phyloP scores from a whole-genome alignment of 2,329 filamentous ascomycete species.

The Eutypella sp. region DNA sequence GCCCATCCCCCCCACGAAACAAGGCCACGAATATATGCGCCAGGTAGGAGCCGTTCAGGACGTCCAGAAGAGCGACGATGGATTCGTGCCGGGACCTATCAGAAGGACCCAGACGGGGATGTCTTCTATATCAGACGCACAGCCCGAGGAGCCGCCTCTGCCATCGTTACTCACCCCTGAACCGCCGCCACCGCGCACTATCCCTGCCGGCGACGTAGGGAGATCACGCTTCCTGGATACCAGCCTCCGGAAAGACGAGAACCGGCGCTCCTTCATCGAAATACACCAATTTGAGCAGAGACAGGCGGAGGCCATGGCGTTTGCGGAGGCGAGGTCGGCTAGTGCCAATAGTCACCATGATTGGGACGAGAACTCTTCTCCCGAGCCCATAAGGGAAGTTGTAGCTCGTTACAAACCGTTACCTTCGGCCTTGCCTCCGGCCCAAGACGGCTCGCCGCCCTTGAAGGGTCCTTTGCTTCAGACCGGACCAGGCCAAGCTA shows the following conservation, averaged over 20 bases:
- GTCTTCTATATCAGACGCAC: slow-evolving; percentile 28
- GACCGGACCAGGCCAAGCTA: slow-evolving; percentile 9
- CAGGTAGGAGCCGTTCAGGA: slow-evolving; percentile 19
- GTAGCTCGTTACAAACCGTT: slow-evolving; percentile 12
- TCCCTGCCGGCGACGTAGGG: slow-evolving; percentile 28
- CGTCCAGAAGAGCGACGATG: slow-evolving; percentile 29
- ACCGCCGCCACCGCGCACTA: slow-evolving; percentile 18
- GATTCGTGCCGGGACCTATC: slow-evolving; percentile 50
- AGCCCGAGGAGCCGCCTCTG: slow-evolving; percentile 11
- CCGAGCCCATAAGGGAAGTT: slow-evolving; percentile 19
- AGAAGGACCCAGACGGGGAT: slow-evolving; percentile 55
- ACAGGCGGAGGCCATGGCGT: slow-evolving; percentile 53
- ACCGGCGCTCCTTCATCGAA: slow-evolving; percentile 54
- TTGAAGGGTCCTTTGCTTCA: slow-evolving; percentile 17
- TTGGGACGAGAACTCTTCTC: slow-evolving; percentile 26
- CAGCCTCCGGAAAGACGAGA: slow-evolving; percentile 42
- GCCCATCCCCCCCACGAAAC: slow-evolving; percentile 27
- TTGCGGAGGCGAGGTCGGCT: slow-evolving; percentile 45
- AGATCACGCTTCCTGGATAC: slow-evolving; percentile 31
- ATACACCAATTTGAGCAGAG: slow-evolving; percentile 56
- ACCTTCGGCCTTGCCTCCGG: slow-evolving; percentile 13
- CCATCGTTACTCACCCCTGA: slow-evolving; percentile 12
- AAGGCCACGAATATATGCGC: slow-evolving; percentile 21
- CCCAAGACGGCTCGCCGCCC: slow-evolving; percentile 13
- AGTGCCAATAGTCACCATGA: slow-evolving; percentile 27